Percentiles rank a stretch among this genome's conserved stretches.
Evolutionary conservation across 495 filamentous ascomycete species (phyloP).

Genomic region (Penicillium fimorum): DNA sequence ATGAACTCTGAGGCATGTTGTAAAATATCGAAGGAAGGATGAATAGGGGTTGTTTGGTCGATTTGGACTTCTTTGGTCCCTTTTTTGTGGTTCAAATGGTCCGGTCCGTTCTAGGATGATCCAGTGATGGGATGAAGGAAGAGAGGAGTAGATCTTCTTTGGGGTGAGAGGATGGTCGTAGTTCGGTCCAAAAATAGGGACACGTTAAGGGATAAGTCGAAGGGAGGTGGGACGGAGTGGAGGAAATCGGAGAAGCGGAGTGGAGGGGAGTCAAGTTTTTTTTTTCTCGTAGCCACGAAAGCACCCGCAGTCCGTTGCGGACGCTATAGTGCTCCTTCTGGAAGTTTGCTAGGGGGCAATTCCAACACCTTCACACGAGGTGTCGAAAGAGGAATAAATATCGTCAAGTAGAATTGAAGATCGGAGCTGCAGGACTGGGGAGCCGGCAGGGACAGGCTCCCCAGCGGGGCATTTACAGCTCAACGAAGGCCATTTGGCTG

Average conservation of each 20-base stretch:
- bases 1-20: slow-evolving; percentile 34
- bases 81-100: not conserved
- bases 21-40: slow-evolving; percentile 6
- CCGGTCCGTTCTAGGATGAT: slow-evolving; percentile 8
- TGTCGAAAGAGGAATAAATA: slow-evolving; percentile 62
- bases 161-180: not conserved
- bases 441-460: slow-evolving; percentile 59
- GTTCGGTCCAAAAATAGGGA: slow-evolving; percentile 11
- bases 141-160: slow-evolving; percentile 5
- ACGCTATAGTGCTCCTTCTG: slow-evolving; percentile 43
- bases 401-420: slow-evolving; percentile 72
- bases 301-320: slow-evolving; percentile 41
- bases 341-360: slow-evolving; percentile 47
- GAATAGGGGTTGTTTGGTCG: not conserved
- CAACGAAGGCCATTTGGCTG: slow-evolving; percentile 82
- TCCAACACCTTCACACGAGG: slow-evolving; percentile 43
- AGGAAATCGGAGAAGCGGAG: slow-evolving; percentile 19
- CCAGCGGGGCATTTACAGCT: slow-evolving; percentile 91
- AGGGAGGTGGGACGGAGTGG: slow-evolving; percentile 13
- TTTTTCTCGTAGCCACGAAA: slow-evolving; percentile 29
- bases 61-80: not conserved
- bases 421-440: slow-evolving; percentile 81
- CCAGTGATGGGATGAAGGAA: slow-evolving; percentile 7
- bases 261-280: slow-evolving; percentile 14
- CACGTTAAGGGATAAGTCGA: slow-evolving; percentile 2